Percentiles rank a stretch among this genome's conserved stretches.
Conservation (phyloP, 768 basidiomycete species). For the Terana coerulea region DNA sequence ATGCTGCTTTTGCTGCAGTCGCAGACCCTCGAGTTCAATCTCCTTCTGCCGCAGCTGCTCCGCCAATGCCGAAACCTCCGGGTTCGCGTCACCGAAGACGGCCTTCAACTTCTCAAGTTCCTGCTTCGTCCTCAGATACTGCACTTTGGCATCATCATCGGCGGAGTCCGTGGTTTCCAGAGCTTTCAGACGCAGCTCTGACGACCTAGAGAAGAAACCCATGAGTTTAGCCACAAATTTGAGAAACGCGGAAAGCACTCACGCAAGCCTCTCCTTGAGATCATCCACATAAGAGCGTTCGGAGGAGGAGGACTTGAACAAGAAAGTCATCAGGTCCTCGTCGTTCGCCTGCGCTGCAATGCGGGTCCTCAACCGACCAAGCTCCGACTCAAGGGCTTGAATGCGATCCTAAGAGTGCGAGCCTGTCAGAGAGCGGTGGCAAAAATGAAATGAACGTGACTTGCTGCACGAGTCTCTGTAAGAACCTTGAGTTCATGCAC, state of each 20-base stretch:
- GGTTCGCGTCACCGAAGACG: constrained; percentile 52
- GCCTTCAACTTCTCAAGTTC: constrained; percentile 60
- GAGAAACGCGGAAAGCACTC: constrained; percentile 23
- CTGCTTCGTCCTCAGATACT: constrained; percentile 40
- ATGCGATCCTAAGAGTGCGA: constrained; percentile 65
- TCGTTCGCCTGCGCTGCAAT: constrained; percentile 73
- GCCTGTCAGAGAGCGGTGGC: too few relatives aligned
- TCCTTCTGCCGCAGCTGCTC: constrained; percentile 63
- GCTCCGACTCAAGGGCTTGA: constrained; percentile 63
- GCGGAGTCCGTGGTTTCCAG: constrained; percentile 49
- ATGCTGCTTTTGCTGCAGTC: constrained; percentile 61
- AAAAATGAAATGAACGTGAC: constrained; percentile 10
- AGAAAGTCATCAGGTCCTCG: constrained; percentile 68
- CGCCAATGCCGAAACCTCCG: constrained; percentile 49
- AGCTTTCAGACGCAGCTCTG: constrained; percentile 46
- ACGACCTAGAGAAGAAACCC: constrained; percentile 36
- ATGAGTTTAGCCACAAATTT: neutral
- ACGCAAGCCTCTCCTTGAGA: constrained; percentile 56
- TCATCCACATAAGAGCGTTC: constrained; percentile 48
- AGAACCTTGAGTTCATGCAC: constrained; percentile 63
- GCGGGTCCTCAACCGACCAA: constrained; percentile 65
- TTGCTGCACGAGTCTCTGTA: constrained; percentile 56
- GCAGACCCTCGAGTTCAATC: constrained; percentile 57
- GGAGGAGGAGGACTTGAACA: constrained; percentile 53
- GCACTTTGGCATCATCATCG: constrained; percentile 43